Conservation (phyloP, 2,329 filamentous ascomycete species). For the Fusarium succisae region DNA sequence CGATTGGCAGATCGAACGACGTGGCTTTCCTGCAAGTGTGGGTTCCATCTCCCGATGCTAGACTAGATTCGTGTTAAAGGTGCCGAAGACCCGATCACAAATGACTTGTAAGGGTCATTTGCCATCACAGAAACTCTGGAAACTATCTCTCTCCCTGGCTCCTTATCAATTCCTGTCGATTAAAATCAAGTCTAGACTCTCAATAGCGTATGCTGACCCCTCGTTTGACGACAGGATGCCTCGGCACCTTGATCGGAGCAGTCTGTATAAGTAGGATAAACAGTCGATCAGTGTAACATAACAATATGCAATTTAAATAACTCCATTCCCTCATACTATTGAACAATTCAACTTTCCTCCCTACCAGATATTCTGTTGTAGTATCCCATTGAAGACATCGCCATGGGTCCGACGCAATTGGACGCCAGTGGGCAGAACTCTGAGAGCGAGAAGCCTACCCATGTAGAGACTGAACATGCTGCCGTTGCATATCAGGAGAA, state of each 20-base stretch:
- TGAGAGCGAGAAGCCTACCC: background rate
- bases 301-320: fast-evolving
- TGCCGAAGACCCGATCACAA: background rate
- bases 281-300: background rate
- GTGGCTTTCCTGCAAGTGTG: background rate
- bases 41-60: background rate
- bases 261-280: background rate
- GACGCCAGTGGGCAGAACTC: background rate
- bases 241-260: background rate
- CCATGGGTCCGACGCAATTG: background rate
- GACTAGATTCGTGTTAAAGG: background rate
- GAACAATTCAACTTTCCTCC: fast-evolving
- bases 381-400: background rate
- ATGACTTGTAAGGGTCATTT: background rate
- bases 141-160: background rate
- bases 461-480: background rate
- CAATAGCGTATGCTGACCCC: background rate
- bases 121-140: background rate
- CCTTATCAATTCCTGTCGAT: background rate
- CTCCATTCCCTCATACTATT: no score
- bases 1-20: background rate
- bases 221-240: background rate
- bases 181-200: background rate
- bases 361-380: fast-evolving
- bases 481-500: background rate